These are phyloP conservation scores for Rhododendron henanense DNA, from an alignment of 148 eudicot genomes.

Conservation along the genomic window DNA sequence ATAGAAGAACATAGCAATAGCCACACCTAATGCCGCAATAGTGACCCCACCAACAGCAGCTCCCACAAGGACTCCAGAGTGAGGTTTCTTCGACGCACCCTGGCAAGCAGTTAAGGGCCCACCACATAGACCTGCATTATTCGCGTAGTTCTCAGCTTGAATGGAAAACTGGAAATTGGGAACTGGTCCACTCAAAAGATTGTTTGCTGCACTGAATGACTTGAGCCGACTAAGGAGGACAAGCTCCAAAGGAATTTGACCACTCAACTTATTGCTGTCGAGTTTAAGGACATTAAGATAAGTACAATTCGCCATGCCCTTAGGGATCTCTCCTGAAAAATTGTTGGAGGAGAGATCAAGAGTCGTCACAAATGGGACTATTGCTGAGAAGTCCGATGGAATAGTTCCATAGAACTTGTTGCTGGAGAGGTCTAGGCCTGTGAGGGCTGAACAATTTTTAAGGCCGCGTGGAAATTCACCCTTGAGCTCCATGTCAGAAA, in stretches of 20 bases:
- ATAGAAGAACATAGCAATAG: no score
- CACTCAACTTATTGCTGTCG: slow-evolving; percentile 38
- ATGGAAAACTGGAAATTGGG: slow-evolving; percentile 19
- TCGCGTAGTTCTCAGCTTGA: slow-evolving; percentile 27
- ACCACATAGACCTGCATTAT: slow-evolving; percentile 47
- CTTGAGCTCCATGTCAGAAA: no score
- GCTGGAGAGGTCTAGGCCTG: no score
- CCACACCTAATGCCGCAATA: slow-evolving; percentile 16
- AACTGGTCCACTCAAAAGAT: slow-evolving; percentile 40
- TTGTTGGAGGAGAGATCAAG: no score
- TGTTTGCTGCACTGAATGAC: slow-evolving; percentile 39
- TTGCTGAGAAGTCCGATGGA: no score
- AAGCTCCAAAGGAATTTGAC: slow-evolving; percentile 41
- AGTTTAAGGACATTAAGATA: no score
- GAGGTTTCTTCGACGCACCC: slow-evolving; percentile 15
- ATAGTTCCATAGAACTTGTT: no score
- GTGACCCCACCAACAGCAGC: slow-evolving; percentile 32
- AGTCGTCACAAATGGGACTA: no score
- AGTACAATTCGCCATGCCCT: no score
- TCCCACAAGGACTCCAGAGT: slow-evolving; percentile 18
- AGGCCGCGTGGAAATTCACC: no score
- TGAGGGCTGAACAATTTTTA: no score
- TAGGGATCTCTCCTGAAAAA: no score
- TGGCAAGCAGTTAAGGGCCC: slow-evolving; percentile 28
- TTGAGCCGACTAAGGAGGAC: slow-evolving; percentile 36